Evolutionary conservation across 2,329 filamentous ascomycete genomes (phyloP).

Genomic region (Fonsecaea pugnacius): DNA sequence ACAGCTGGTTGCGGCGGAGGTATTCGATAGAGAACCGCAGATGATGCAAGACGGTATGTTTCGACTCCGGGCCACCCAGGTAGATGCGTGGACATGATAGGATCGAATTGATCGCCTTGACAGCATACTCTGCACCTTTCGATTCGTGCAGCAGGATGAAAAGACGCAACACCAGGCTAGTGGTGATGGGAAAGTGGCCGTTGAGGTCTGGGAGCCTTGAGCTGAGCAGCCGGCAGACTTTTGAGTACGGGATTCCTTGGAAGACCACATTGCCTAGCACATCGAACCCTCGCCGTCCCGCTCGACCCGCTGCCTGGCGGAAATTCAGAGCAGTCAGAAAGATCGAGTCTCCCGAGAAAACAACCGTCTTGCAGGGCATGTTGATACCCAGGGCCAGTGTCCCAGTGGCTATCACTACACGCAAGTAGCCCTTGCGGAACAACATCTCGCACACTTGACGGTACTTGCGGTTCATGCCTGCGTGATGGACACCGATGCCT

Average conservation of each 20-base stretch:
- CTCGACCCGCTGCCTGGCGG: neutral
- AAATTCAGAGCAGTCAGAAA: slow-evolving; percentile 1
- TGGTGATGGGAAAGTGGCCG: slow-evolving; percentile 1
- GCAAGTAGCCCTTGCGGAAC: slow-evolving; percentile 1
- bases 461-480: slow-evolving; percentile 3
- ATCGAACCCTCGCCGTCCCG: neutral
- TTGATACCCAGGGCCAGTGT: neutral
- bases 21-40: neutral
- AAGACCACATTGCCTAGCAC: neutral
- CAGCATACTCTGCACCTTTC: neutral
- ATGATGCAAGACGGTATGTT: neutral
- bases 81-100: neutral
- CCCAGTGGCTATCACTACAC: neutral
- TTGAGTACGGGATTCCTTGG: neutral
- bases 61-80: neutral
- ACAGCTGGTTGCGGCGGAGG: neutral
- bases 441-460: slow-evolving; percentile 3
- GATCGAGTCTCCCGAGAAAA: slow-evolving; percentile 2
- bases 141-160: slow-evolving; percentile 2
- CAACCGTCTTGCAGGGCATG: neutral
- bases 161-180: neutral
- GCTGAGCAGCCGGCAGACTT: neutral
- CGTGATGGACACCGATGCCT: slow-evolving; percentile 1
- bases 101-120: slow-evolving; percentile 4
- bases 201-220: neutral